Conservation (phyloP, 192 early-diverging fungal genomes). For the Podila epicladia region DNA sequence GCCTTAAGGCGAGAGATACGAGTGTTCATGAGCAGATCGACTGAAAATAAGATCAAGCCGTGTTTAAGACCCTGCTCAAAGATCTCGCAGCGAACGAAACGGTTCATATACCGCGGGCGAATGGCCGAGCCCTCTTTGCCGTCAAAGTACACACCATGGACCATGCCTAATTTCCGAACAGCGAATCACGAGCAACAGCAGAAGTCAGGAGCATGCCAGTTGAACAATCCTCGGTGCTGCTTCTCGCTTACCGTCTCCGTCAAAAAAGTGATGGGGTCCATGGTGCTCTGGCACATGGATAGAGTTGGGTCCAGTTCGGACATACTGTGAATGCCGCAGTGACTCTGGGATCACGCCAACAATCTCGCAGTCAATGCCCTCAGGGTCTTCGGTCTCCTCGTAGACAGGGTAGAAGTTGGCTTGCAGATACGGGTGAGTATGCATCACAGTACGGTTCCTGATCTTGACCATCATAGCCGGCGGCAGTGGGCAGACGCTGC, state of each 20-base stretch:
- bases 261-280: slow-evolving; percentile 28
- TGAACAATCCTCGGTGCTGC: too few species aligned
- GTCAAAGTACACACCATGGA: slow-evolving; percentile 41
- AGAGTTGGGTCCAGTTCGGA: slow-evolving; percentile 44
- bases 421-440: slow-evolving; percentile 41
- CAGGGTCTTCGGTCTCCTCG: slow-evolving; percentile 35
- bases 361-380: slow-evolving; percentile 44
- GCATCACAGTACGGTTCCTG: slow-evolving; percentile 5
- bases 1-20: slow-evolving; percentile 1
- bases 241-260: slow-evolving; percentile 25
- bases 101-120: slow-evolving; percentile 45
- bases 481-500: background rate
- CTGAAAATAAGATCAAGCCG: slow-evolving; percentile 3
- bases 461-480: background rate
- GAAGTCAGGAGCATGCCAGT: background rate
- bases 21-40: slow-evolving; percentile 20
- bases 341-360: slow-evolving; percentile 32
- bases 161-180: slow-evolving; percentile 19
- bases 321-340: slow-evolving; percentile 31
- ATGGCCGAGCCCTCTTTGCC: slow-evolving; percentile 5
- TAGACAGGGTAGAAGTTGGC: slow-evolving; percentile 47
- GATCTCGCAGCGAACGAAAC: slow-evolving; percentile 24
- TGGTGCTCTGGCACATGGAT: slow-evolving; percentile 18
- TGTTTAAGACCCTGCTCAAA: slow-evolving; percentile 23
- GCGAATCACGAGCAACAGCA: too few species aligned